Base-by-base conservation (phyloP, 805 yeast genomes). In the Tanozyma kutaoensis region DNA sequence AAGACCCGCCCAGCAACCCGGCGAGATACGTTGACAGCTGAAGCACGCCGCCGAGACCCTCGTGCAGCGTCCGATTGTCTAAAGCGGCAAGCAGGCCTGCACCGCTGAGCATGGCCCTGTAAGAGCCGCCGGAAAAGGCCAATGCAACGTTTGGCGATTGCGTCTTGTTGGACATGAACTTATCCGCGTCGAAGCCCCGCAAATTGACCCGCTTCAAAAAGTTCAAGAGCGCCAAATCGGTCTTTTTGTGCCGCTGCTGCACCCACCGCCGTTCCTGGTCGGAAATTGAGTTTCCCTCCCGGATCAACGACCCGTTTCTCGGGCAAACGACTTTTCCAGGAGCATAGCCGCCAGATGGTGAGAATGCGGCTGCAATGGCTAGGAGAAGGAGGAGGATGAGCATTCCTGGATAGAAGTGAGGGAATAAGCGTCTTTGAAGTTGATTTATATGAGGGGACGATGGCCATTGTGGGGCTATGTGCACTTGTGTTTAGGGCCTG, bases 51-150 rank as follows among this genome's bases (percentile, higher is more conserved):
- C 88, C 86, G 22, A 82, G 48, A 11, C 78, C 77, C n/a, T n/a
- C n/a, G 17, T 15, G 17, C 21, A 6, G 11, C 8, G 38, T 30
- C 3, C 43, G 29, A 21, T 32, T 37, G 14, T 39, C 43, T 22
- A 39, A 32, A 1, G 43, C 43, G 1, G 43, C 38, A 4, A 37
- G 21, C 15, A 33, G 27, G 15, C 43, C 43, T 8, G 42, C 43
- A 5, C 24, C 24, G 12, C 64, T 55, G 24, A 84, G 61, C 86
- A 84, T 80, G 19, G 95, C 93, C 34, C 95, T 65, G 49, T 80
- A 84, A 3, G 95, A 95, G 45, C 95, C 95, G 24, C 95, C 95
- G 11, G 81, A 65, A 38, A 75, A 72, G 5, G 84, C 58, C 2
- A 66, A 33, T 4, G 72, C 85, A 24, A 77, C 55, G 26, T 62